These are phyloP conservation scores for Roridomyces roridus DNA, from an alignment of 768 basidiomycete species.

Conservation along the genomic window DNA sequence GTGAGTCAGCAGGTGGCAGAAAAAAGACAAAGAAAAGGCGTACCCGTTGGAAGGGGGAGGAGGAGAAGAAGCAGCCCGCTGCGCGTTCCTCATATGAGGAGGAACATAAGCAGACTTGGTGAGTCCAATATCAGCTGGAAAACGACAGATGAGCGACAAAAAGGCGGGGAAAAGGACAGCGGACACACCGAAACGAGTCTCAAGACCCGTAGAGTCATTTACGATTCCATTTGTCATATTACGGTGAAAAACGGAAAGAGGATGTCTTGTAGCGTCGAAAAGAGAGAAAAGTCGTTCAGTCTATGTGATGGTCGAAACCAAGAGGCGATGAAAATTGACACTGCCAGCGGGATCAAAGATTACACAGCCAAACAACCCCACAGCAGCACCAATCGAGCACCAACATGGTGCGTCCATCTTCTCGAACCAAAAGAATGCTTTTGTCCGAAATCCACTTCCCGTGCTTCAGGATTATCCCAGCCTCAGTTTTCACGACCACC, in stretches of 20 bases:
- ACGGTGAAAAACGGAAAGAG: slow-evolving; percentile 19
- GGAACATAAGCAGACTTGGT: slow-evolving; percentile 87
- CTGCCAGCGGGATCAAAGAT: too few species aligned
- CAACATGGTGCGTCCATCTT: too few species aligned
- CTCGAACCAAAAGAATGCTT: too few species aligned
- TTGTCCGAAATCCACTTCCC: too few species aligned
- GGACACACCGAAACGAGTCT: slow-evolving; percentile 74
- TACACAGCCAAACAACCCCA: neutral
- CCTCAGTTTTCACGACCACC: too few species aligned
- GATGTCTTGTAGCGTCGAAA: slow-evolving; percentile 22
- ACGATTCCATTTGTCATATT: slow-evolving; percentile 93
- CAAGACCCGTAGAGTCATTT: slow-evolving; percentile 76
- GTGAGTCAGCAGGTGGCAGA: slow-evolving; percentile 16
- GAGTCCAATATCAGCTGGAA: slow-evolving; percentile 76
- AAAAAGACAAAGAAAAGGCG: slow-evolving; percentile 29
- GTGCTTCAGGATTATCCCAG: too few species aligned
- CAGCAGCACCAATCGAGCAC: neutral
- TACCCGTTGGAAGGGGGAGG: slow-evolving; percentile 61
- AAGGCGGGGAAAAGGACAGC: slow-evolving; percentile 15
- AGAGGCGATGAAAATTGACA: slow-evolving; percentile 7
- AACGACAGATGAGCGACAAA: slow-evolving; percentile 12
- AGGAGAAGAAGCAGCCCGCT: slow-evolving; percentile 84
- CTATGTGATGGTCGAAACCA: slow-evolving; percentile 21
- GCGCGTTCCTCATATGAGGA: slow-evolving; percentile 84
- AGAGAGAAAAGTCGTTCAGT: slow-evolving; percentile 21